Evolutionary conservation across 1,284 basidiomycete species (phyloP), one percentile per base, ranked within the genome.

Genomic region (Ustilago nuda): DNA sequence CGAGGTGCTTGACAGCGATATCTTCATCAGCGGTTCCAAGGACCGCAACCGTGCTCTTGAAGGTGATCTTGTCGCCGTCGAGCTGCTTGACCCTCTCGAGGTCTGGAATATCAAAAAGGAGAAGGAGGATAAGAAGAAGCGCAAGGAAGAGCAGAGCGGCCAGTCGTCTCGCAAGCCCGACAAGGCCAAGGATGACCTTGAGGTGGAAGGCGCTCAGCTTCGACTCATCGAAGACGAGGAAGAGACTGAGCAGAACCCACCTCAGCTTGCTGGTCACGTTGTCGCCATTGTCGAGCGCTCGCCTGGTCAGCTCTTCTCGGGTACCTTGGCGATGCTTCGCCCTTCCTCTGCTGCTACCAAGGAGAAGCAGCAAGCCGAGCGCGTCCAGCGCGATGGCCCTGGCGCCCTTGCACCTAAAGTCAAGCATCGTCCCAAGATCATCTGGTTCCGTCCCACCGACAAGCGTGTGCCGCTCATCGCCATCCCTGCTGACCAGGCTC

Each of bases 41-140:
- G 97, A 99, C 87, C 93, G 97, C 80, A 99, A 99, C 86, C 92
- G 97, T 80, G 97, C 97, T 37, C 89, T 99, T 48, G 97, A 99
- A 86, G 97, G 97, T 45, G 97, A 99, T 86, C 95, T 99, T 66
- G 97, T 99, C 66, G 97, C 97, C 32, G 94, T 99, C 43, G 97
- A 99, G 87, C 90, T 99, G 51, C 90, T 99, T 67, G 96, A 99
- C 79, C 96, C 86, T 8, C 72, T 78, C 56, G 84, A 84, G 87
- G 96, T 99, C 8, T 98, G 97, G 97, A 92, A 92, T 23, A 97
- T 95, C 15, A 99, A 99, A 89, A 98, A 98, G 88, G 97, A 99
- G 88, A 99, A 99, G 88, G 96, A 99, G 87, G 97, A 99, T 89
- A 99, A 99, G 82, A 85, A 85, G 78, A 82, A 82, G 77, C 78